A percentile compares a stretch with the other conserved stretches of the same genome.
These are phyloP conservation scores for Nicotiana otophora DNA, from an alignment of 257 asterid genomes.

Conservation along the genomic window DNA sequence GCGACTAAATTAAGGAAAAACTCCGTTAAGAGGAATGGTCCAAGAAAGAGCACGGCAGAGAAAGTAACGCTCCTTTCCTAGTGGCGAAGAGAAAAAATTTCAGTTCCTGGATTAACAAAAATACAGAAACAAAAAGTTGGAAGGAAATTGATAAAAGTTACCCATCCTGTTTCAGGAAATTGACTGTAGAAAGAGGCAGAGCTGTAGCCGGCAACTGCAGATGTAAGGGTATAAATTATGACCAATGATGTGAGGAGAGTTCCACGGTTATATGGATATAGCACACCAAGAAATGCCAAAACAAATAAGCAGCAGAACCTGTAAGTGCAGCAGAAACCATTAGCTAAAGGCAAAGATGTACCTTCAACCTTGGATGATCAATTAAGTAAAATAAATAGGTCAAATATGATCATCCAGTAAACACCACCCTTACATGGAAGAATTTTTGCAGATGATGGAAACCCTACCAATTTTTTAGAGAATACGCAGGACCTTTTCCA, in stretches of 20 bases:
- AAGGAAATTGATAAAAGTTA: constrained; percentile 21
- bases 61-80: constrained; percentile 46
- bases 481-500: background rate
- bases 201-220: constrained; percentile 67
- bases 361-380: background rate
- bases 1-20: constrained; percentile 57
- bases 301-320: constrained; percentile 54
- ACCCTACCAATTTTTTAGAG: background rate
- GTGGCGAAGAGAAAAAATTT: constrained; percentile 16
- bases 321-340: constrained; percentile 17
- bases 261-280: constrained; percentile 75
- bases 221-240: constrained; percentile 52
- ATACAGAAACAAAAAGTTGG: background rate
- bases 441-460: background rate
- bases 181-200: constrained; percentile 62
- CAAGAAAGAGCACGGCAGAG: constrained; percentile 48
- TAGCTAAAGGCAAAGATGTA: background rate
- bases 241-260: constrained; percentile 47
- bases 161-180: constrained; percentile 65
- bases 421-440: background rate
- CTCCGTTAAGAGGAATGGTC: constrained; percentile 41
- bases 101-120: background rate
- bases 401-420: background rate
- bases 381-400: background rate
- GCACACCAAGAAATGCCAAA: constrained; percentile 53